Evolutionary conservation across 345 rosid genomes (phyloP).

Genomic region (Clarkia xantiana): DNA sequence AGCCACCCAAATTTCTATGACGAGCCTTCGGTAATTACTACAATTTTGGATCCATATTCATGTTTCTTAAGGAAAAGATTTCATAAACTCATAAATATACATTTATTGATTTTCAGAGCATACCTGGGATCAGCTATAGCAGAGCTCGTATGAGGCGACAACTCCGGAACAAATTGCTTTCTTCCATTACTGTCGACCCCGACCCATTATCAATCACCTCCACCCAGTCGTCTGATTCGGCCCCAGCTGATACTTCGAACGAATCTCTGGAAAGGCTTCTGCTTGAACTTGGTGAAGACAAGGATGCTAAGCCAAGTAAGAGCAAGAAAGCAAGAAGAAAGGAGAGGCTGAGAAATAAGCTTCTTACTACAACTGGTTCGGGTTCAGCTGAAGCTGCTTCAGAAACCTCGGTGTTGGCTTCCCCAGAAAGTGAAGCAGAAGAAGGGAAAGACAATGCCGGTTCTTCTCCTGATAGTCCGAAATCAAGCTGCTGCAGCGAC

Average conservation of each 20-base stretch:
- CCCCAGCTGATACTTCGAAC: constrained; percentile 12
- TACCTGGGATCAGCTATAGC: no score
- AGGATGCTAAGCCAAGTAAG: constrained; percentile 13
- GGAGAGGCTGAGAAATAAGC: constrained; percentile 21
- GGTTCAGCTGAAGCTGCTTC: constrained; percentile 10
- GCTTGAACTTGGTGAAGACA: constrained; percentile 8
- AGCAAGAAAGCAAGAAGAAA: constrained; percentile 27
- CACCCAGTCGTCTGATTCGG: constrained; percentile 10
- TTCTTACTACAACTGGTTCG: constrained; percentile 9
- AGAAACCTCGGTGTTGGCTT: constrained; percentile 7
- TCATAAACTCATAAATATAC: no score
- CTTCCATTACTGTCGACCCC: background rate
- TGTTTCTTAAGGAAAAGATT: no score
- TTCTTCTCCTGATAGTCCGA: constrained; percentile 10
- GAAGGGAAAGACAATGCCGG: background rate
- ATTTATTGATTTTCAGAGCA: no score
- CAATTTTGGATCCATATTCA: no score
- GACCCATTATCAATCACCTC: constrained; percentile 10
- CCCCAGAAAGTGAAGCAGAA: background rate
- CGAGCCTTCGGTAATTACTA: no score
- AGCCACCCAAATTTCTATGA: constrained; percentile 10
- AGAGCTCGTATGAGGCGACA: no score
- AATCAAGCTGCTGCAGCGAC: constrained; percentile 5
- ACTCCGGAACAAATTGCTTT: no score
- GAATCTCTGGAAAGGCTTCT: constrained; percentile 10